Evolutionary conservation across 1,139 yeast species (phyloP).

Genomic region (Geotrichum fermentans): DNA sequence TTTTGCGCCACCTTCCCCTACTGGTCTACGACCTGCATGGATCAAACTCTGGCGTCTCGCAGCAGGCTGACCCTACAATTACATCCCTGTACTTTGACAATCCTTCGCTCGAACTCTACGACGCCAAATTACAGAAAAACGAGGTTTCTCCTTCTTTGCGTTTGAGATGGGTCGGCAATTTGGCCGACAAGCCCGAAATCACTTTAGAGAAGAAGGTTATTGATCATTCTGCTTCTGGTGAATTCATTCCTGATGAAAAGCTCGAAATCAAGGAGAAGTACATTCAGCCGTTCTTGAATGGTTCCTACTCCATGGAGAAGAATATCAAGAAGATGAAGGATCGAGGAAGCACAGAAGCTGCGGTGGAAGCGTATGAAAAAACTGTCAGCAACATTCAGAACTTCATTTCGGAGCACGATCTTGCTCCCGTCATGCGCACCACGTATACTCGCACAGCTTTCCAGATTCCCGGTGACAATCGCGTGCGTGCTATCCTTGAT

Average conservation of each 20-base stretch:
- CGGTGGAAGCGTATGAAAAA: constrained; percentile 49
- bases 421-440: constrained; percentile 84
- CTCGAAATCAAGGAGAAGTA: constrained; percentile 74
- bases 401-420: constrained; percentile 58
- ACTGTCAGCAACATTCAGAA: constrained; percentile 57
- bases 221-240: constrained; percentile 48
- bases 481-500: constrained; percentile 83
- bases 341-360: constrained; percentile 45
- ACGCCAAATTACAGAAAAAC: constrained; percentile 68
- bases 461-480: constrained; percentile 96
- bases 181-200: constrained; percentile 70
- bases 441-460: constrained; percentile 90
- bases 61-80: constrained; percentile 65
- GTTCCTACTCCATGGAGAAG: constrained; percentile 45
- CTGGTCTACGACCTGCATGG: constrained; percentile 52
- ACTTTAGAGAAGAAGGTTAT: constrained; percentile 71
- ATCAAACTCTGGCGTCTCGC: constrained; percentile 39
- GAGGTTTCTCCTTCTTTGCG: constrained; percentile 74
- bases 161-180: constrained; percentile 85
- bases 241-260: constrained; percentile 41
- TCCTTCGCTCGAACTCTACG: constrained; percentile 74
- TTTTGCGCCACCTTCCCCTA: constrained; percentile 88
- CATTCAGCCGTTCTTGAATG: constrained; percentile 56
- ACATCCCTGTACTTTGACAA: constrained; percentile 88
- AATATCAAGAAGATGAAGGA: constrained; percentile 51